Evolutionary conservation across 78 protist species (phyloP), one percentile per base, ranked within the genome.

Genomic region (Emiliania huxleyi): DNA sequence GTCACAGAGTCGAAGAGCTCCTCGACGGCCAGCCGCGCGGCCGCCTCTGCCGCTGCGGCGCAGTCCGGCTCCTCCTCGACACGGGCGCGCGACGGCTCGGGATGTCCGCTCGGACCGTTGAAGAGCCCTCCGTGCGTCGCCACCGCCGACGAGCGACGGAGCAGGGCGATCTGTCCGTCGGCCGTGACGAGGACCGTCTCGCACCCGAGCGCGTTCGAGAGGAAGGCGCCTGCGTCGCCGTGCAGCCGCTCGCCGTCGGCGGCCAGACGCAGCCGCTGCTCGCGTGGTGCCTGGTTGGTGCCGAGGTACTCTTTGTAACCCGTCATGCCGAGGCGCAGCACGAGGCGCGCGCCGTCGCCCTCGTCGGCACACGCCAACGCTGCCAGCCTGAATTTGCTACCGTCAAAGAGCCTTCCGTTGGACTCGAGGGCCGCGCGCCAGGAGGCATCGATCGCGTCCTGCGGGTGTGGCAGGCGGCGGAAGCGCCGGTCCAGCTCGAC

Each of bases 21-120:
- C 21, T 6, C 29, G 26, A 8, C 23, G 33, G 42, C 83, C 42
- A 35, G 2, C 23, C 0, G 11, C 2, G 87, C 62, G 21, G 19
- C 75, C 45, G 35, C 29, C 21, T 11, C 12, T 1, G 33, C 29
- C 42, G 2, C 44, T 22, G 44, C 42, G 40, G 81, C 40, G 42
- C 33, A 12, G 22, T 1, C 77, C 0, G 79, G 35, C 29, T 12
- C 35, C 25, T 1, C 38, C 21, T 37, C 42, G 25, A 0, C 8
- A 35, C 11, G 37, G 40, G 77, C 93, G 23, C 33, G 77, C 87
- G 22, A 1, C 2, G 93, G 93, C 48, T 91, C 93, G 19, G 93
- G 77, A 26, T 91, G 93, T 46, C 93, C 93, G 25, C 69, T 23
- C 26, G 93, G 93, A 11, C 93, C 84, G 46, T 83, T 75, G 46